Conservation (phyloP, 768 basidiomycete genomes). For the Serendipita indica region DNA sequence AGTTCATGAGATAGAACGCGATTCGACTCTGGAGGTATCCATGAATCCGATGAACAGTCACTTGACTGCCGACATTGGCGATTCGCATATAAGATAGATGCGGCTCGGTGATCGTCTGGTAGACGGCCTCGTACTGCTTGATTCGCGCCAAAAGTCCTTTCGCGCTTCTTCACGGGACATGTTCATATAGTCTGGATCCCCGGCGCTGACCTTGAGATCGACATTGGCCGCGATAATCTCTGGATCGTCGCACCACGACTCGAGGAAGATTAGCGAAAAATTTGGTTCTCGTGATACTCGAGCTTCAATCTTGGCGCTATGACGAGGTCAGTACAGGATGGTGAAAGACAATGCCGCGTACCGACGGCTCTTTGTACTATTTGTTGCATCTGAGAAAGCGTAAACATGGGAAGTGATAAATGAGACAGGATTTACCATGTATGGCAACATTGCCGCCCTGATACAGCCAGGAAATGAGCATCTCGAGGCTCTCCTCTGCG, state of each 20-base stretch:
- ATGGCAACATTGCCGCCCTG: slow-evolving; percentile 95
- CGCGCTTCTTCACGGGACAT: slow-evolving; percentile 74
- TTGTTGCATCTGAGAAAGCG: slow-evolving; percentile 74
- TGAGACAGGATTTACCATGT: slow-evolving; percentile 46
- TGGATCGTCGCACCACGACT: slow-evolving; percentile 90
- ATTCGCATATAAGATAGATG: slow-evolving; percentile 84
- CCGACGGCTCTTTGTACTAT: slow-evolving; percentile 70
- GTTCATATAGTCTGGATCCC: slow-evolving; percentile 95
- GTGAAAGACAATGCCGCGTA: slow-evolving; percentile 20
- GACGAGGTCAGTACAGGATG: not conserved
- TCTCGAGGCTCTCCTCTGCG: slow-evolving; percentile 84
- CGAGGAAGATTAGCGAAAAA: slow-evolving; percentile 81
- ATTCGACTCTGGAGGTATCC: slow-evolving; percentile 95
- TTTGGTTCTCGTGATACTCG: slow-evolving; percentile 79
- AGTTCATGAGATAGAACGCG: slow-evolving; percentile 96
- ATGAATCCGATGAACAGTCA: slow-evolving; percentile 72
- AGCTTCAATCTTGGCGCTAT: slow-evolving; percentile 65
- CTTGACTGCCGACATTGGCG: slow-evolving; percentile 83
- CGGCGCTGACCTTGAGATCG: slow-evolving; percentile 86
- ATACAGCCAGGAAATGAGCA: slow-evolving; percentile 89
- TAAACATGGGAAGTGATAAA: not conserved
- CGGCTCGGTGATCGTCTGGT: slow-evolving; percentile 88
- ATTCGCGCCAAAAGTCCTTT: slow-evolving; percentile 85
- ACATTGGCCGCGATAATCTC: slow-evolving; percentile 90
- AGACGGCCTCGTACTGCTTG: slow-evolving; percentile 83